Evolutionary conservation across 768 basidiomycete genomes (phyloP).

Genomic region (Russula sp.): DNA sequence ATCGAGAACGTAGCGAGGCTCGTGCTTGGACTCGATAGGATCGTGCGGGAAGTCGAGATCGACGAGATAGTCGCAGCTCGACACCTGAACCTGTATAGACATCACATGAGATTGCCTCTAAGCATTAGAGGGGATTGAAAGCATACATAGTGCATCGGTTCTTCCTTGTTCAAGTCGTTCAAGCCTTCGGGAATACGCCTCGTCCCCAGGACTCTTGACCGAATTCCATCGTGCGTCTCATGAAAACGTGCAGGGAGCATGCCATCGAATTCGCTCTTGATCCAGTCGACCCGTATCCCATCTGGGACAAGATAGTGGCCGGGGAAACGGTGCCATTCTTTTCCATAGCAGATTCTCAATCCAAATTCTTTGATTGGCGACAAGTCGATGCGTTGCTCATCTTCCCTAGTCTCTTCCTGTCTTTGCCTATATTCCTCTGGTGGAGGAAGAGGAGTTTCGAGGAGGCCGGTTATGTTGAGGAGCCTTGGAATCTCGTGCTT

Average conservation of each 20-base stretch:
- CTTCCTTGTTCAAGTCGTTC: conserved; percentile 87
- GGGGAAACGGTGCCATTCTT: conserved; percentile 96
- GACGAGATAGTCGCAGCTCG: conserved; percentile 83
- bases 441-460: conserved; percentile 42
- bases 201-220: conserved; percentile 61
- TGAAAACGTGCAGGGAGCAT: conserved; percentile 82
- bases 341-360: conserved; percentile 78
- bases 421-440: conserved; percentile 27
- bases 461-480: conserved; percentile 63
- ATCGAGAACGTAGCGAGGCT: conserved; percentile 77
- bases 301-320: conserved; percentile 84
- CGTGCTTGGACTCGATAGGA: conserved; percentile 46
- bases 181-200: conserved; percentile 53
- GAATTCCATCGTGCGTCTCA: conserved; percentile 32
- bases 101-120: background rate
- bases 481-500: conserved; percentile 73
- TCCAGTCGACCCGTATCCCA: conserved; percentile 75
- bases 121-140: conserved; percentile 17
- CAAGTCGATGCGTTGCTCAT: conserved; percentile 52
- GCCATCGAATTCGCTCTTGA: conserved; percentile 90
- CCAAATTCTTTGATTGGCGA: conserved; percentile 61
- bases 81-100: conserved; percentile 51
- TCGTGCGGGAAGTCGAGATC: conserved; percentile 83
- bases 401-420: conserved; percentile 34
- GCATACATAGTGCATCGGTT: conserved; percentile 70